Evolutionary conservation across 1,139 yeast species (phyloP).

Genomic region (Pichia sp.): DNA sequence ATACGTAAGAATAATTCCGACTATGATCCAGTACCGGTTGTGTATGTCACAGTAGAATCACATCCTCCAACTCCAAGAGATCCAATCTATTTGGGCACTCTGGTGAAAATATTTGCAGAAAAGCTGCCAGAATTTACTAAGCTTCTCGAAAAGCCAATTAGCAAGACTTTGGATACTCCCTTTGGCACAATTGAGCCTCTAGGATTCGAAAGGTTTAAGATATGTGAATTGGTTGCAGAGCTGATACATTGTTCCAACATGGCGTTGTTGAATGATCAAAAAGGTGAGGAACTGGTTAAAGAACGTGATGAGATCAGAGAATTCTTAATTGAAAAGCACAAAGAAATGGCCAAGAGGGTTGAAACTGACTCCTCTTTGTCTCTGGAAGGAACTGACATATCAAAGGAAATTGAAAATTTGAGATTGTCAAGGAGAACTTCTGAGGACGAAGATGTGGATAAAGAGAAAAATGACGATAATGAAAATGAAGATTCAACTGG

Average conservation of each 20-base stretch:
- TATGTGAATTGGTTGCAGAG: conserved; percentile 93
- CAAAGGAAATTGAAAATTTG: conserved; percentile 31
- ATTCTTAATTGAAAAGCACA: conserved; percentile 38
- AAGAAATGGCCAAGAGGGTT: conserved; percentile 28
- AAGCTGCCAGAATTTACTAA: conserved; percentile 67
- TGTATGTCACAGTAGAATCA: conserved; percentile 79
- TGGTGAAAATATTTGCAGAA: conserved; percentile 74
- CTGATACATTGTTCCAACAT: conserved; percentile 93
- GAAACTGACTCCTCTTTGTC: conserved; percentile 24
- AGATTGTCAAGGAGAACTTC: conserved; percentile 22
- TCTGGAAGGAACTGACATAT: conserved; percentile 30
- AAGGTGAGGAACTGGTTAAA: conserved; percentile 72
- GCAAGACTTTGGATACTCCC: conserved; percentile 55
- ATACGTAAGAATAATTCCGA: conserved; percentile 95
- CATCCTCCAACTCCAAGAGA: conserved; percentile 96
- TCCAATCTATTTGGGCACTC: conserved; percentile 87
- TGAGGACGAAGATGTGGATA: conserved; percentile 8
- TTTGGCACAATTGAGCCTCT: conserved; percentile 78
- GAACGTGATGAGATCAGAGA: conserved; percentile 71
- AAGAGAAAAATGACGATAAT: conserved; percentile 40
- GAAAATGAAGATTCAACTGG: not conserved
- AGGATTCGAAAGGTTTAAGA: conserved; percentile 92
- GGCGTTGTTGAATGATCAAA: conserved; percentile 83
- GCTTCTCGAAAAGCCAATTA: conserved; percentile 39
- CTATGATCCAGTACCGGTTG: conserved; percentile 85